Evolutionary conservation across 2,329 filamentous ascomycete species (phyloP).

Genomic region (Pseudogymnoascus sp.): DNA sequence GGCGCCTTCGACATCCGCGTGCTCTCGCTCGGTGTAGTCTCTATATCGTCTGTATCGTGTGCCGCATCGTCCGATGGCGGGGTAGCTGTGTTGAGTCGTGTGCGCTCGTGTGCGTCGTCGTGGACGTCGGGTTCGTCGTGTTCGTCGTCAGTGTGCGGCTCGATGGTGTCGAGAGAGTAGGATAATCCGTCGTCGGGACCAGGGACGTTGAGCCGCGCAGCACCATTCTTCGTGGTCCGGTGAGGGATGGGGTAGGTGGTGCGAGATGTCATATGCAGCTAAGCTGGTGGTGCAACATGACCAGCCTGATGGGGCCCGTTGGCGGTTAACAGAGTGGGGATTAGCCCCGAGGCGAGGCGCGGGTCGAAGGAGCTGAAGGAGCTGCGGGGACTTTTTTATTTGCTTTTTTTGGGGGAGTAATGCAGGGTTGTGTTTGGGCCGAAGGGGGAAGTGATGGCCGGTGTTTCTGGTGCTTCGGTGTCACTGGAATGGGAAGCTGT

Average conservation of each 20-base stretch:
- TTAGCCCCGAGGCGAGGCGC: neutral
- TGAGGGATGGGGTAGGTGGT: neutral
- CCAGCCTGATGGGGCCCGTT: neutral
- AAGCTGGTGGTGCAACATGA: neutral
- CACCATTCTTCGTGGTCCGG: neutral
- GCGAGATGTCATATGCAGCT: constrained; percentile 3
- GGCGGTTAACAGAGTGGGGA: neutral
- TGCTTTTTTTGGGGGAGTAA: neutral
- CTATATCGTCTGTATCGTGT: neutral
- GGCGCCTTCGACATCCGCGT: constrained; percentile 40
- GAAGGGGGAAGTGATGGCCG: neutral
- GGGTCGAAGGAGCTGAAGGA: neutral
- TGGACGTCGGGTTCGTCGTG: neutral
- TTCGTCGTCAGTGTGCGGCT: constrained; percentile 15
- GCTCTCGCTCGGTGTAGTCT: constrained; percentile 7
- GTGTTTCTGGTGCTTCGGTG: neutral
- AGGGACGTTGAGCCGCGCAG: neutral
- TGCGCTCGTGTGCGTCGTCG: neutral
- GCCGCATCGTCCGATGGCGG: constrained; percentile 1
- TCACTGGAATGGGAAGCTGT: neutral
- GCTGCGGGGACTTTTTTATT: neutral
- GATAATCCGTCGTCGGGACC: constrained; percentile 12
- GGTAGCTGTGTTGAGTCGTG: neutral
- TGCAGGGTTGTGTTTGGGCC: neutral
- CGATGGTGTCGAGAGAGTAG: constrained; percentile 11